Percentiles rank a stretch among this genome's conserved stretches.
These are phyloP conservation scores for Asterella californica DNA, from an alignment of 225 moss, liverwort and hornwort genomes.

Conservation along the genomic window DNA sequence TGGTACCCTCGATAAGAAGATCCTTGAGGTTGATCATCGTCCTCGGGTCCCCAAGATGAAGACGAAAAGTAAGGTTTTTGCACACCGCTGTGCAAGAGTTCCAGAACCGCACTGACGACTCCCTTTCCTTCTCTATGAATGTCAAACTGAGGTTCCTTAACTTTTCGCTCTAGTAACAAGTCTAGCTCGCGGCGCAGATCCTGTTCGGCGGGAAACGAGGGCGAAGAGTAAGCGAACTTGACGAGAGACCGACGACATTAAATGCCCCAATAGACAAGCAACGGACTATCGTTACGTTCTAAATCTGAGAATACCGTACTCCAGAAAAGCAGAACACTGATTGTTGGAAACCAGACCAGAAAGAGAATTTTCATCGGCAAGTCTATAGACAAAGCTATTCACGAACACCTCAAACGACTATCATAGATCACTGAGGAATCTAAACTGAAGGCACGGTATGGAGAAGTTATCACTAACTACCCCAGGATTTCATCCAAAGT, in stretches of 20 bases:
- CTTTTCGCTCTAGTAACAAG: constrained; percentile 72
- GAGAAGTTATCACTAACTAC: too few relatives aligned
- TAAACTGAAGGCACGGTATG: neutral
- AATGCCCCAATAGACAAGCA: too few relatives aligned
- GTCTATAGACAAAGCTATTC: too few relatives aligned
- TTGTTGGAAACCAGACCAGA: neutral
- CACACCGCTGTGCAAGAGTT: constrained; percentile 71
- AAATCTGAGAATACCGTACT: neutral
- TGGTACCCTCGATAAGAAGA: constrained; percentile 20
- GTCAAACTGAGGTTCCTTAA: constrained; percentile 83
- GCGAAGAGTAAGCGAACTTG: neutral
- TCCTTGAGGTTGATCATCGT: constrained; percentile 23
- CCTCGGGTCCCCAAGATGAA: constrained; percentile 54
- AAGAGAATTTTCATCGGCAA: too few relatives aligned
- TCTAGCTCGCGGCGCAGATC: constrained; percentile 86
- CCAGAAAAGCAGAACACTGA: neutral
- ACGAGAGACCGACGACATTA: too few relatives aligned
- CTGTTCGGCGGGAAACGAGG: constrained; percentile 33
- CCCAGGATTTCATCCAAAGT: neutral
- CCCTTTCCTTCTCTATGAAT: constrained; percentile 80
- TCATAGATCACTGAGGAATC: neutral
- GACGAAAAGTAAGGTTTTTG: constrained; percentile 29
- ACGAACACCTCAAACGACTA: too few relatives aligned
- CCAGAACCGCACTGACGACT: constrained; percentile 82
- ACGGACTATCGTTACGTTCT: neutral